Conservation (phyloP, 2,329 filamentous ascomycete genomes). For the Botrytis porri region DNA sequence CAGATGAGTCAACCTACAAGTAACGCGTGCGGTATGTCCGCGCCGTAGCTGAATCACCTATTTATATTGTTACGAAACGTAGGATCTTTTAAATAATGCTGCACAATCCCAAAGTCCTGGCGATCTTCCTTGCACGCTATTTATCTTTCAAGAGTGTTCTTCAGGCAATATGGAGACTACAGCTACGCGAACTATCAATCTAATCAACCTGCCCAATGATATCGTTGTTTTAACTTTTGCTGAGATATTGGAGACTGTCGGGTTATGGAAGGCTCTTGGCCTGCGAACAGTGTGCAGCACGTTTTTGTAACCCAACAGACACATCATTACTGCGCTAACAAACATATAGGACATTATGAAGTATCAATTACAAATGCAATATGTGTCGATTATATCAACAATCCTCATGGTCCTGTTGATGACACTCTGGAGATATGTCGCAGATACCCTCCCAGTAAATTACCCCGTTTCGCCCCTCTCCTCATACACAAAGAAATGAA, state of each 20-base stretch:
- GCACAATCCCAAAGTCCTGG: too few relatives aligned
- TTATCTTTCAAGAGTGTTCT: too few relatives aligned
- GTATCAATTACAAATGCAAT: not conserved
- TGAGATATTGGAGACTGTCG: not conserved
- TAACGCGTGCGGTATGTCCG: too few relatives aligned
- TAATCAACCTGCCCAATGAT: not conserved
- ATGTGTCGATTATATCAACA: not conserved
- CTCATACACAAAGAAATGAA: not conserved
- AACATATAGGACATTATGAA: not conserved
- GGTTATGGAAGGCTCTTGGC: slow-evolving; percentile 1
- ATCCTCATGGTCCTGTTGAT: not conserved
- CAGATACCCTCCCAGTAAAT: not conserved
- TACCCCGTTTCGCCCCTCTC: not conserved
- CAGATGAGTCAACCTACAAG: too few relatives aligned
- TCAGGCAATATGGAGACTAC: not conserved
- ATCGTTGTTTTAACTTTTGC: not conserved
- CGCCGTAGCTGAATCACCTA: too few relatives aligned
- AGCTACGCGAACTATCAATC: not conserved
- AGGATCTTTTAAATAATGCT: too few relatives aligned
- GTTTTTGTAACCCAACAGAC: too few relatives aligned
- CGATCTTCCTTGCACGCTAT: too few relatives aligned
- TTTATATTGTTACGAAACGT: too few relatives aligned
- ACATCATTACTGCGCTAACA: too few relatives aligned
- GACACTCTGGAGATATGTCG: not conserved
- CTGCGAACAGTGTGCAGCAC: not conserved